Evolutionary conservation across 805 yeast genomes (phyloP).

Genomic region (Dipodascus geniculatus): DNA sequence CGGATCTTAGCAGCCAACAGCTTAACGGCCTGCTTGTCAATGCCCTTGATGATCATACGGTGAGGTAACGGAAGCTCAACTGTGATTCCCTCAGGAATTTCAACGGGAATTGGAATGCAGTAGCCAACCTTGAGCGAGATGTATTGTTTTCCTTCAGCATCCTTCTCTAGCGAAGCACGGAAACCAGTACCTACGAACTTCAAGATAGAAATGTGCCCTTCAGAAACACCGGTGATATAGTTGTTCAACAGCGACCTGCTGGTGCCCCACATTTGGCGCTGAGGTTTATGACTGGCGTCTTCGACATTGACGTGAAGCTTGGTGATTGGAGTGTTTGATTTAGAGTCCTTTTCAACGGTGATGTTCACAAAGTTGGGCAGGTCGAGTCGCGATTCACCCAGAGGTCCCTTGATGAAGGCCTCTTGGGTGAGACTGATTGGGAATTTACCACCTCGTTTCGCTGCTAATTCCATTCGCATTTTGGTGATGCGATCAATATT

Average conservation of each 20-base stretch:
- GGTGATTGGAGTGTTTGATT: conserved; percentile 17
- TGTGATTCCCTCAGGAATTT: conserved; percentile 64
- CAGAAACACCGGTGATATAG: conserved; percentile 76
- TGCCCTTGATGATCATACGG: conserved; percentile 73
- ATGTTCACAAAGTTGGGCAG: conserved; percentile 63
- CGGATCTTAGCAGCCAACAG: conserved; percentile 83
- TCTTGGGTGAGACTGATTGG: conserved; percentile 45
- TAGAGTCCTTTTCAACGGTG: conserved; percentile 22
- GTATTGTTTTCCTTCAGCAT: conserved; percentile 32
- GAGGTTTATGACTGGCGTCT: conserved; percentile 46
- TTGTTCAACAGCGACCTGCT: conserved; percentile 68
- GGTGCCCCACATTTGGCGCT: conserved; percentile 93
- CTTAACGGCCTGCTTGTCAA: conserved; percentile 76
- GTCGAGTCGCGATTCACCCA: conserved; percentile 50
- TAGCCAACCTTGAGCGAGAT: conserved; percentile 80
- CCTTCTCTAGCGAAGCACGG: conserved; percentile 67
- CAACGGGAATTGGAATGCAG: conserved; percentile 65
- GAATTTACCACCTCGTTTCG: conserved; percentile 55
- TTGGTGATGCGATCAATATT: conserved; percentile 20
- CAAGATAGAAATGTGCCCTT: conserved; percentile 80
- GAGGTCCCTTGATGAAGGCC: conserved; percentile 63
- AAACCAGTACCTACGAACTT: conserved; percentile 95
- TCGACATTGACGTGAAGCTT: conserved; percentile 38
- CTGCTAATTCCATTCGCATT: conserved; percentile 42
- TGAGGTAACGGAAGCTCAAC: conserved; percentile 80